Conservation (phyloP, 1,284 basidiomycete species). For the Marasmius oreades region DNA sequence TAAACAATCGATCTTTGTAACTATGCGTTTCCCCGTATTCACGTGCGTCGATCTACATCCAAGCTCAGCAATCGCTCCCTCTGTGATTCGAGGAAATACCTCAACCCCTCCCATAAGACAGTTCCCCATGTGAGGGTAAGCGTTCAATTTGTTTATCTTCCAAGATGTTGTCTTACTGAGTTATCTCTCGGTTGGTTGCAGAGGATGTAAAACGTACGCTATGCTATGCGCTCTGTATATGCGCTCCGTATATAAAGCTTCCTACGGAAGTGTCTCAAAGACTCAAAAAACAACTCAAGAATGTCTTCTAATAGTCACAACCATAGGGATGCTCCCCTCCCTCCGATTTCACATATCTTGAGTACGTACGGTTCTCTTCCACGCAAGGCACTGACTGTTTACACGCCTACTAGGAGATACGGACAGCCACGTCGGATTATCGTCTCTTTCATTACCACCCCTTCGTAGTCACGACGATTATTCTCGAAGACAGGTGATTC, state of each 20-base stretch:
- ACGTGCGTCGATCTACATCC: too few species aligned
- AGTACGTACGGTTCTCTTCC: constrained; percentile 8
- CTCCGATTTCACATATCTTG: constrained; percentile 19
- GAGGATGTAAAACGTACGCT: not conserved
- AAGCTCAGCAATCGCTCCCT: too few species aligned
- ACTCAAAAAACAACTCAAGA: not conserved
- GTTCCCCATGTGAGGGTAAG: not conserved
- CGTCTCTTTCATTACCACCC: constrained; percentile 11
- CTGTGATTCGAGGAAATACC: not conserved
- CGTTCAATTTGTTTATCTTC: not conserved
- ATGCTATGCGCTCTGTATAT: not conserved
- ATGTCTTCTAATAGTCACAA: constrained; percentile 17
- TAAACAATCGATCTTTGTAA: too few species aligned
- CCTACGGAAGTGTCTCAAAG: too few species aligned
- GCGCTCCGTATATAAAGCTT: not conserved
- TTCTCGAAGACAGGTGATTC: not conserved
- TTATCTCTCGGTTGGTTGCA: not conserved
- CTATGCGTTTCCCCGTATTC: too few species aligned
- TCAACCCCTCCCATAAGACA: not conserved
- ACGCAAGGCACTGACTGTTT: not conserved
- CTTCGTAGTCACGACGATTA: not conserved
- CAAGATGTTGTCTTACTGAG: not conserved
- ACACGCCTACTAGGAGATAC: not conserved
- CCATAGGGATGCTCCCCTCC: constrained; percentile 14
- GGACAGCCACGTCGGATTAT: not conserved